Conservation (phyloP, 1,284 basidiomycete genomes). For the Athelia sp. region DNA sequence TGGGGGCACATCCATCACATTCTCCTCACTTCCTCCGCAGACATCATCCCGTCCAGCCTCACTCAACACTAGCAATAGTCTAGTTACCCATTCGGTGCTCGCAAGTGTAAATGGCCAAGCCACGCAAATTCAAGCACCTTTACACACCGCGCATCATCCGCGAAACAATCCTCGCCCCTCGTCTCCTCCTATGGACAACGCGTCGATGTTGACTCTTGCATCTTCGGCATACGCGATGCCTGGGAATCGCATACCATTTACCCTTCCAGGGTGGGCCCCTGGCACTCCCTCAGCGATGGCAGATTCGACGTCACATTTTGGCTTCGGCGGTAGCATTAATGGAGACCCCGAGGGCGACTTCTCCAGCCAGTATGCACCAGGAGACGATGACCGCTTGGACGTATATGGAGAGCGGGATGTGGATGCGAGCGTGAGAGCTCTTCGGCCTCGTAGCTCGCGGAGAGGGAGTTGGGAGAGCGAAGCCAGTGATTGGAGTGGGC, state of each 20-base stretch:
- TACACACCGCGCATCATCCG: conserved; percentile 88
- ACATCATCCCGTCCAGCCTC: conserved; percentile 43
- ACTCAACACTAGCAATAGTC: conserved; percentile 28
- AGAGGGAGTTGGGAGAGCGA: conserved; percentile 83
- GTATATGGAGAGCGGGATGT: conserved; percentile 52
- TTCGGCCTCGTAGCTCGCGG: conserved; percentile 74
- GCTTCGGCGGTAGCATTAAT: conserved; percentile 36
- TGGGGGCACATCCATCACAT: conserved; percentile 55
- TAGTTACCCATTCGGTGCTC: conserved; percentile 14
- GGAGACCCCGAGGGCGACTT: conserved; percentile 56
- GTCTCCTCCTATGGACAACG: conserved; percentile 87
- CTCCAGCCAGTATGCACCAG: conserved; percentile 58
- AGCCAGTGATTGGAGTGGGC: conserved; percentile 79
- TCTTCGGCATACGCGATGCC: conserved; percentile 84
- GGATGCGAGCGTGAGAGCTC: conserved; percentile 74
- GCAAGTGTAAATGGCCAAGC: conserved; percentile 21
- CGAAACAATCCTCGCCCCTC: conserved; percentile 92
- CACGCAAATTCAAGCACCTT: conserved; percentile 67
- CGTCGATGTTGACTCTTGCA: conserved; percentile 87
- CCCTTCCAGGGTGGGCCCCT: conserved; percentile 35
- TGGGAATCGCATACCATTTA: conserved; percentile 35
- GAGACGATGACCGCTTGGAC: conserved; percentile 56
- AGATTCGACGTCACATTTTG: conserved; percentile 70
- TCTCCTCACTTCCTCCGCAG: conserved; percentile 57
- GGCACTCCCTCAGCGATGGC: conserved; percentile 44